Percentiles rank a stretch among this genome's conserved stretches.
Evolutionary conservation across 345 rosid genomes (phyloP).

Genomic region (Populus davidiana): DNA sequence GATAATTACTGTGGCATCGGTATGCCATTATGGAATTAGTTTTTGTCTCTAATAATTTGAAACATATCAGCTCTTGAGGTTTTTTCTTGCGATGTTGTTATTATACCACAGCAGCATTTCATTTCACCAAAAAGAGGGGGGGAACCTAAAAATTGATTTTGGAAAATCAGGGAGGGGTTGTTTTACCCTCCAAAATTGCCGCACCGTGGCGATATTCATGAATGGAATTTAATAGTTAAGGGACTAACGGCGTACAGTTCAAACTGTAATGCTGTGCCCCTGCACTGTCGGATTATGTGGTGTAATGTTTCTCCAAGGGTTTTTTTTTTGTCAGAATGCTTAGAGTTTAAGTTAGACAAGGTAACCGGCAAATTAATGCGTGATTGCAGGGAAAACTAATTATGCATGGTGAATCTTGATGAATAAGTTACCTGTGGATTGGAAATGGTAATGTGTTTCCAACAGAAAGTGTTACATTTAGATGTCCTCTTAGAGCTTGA

Average conservation of each 20-base stretch:
- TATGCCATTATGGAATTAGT: slow-evolving; percentile 1
- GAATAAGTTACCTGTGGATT: not conserved
- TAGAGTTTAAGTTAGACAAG: not conserved
- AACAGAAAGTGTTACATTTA: no score
- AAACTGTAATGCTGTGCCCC: not conserved
- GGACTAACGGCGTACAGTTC: not conserved
- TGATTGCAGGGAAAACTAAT: not conserved
- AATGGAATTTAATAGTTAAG: not conserved
- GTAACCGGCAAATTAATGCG: not conserved
- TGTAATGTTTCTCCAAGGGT: not conserved
- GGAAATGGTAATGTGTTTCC: not conserved
- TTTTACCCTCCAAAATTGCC: no score
- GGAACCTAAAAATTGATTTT: not conserved
- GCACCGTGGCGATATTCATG: not conserved
- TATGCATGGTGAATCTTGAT: not conserved
- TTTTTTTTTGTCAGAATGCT: not conserved
- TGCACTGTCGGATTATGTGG: not conserved
- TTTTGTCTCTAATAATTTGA: not conserved
- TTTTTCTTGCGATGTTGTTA: not conserved
- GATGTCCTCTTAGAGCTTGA: no score
- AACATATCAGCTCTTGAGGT: not conserved
- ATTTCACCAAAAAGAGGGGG: not conserved
- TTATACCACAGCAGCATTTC: not conserved
- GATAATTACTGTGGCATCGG: not conserved
- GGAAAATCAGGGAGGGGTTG: not conserved